Percentiles rank a stretch among this genome's conserved stretches.
These are phyloP conservation scores for Canavalia ensiformis DNA, from an alignment of 306 rosid genomes.

Conservation along the genomic window DNA sequence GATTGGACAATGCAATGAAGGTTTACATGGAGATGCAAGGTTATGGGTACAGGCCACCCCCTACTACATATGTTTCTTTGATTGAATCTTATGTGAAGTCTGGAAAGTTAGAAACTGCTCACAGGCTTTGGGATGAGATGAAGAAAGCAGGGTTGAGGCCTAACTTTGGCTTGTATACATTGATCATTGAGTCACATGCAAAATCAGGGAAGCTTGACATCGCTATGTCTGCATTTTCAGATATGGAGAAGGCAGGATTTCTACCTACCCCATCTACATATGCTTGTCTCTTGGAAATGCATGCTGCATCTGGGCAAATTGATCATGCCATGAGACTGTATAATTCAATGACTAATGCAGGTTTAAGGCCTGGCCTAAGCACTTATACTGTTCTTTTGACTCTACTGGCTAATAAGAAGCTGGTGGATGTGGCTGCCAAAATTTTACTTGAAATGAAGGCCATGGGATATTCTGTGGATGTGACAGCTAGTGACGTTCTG, in stretches of 20 bases:
- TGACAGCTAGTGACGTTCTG: conserved; percentile 89
- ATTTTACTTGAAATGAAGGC: conserved; percentile 93
- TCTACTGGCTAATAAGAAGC: conserved; percentile 88
- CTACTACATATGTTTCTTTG: conserved; percentile 73
- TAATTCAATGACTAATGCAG: conserved; percentile 92
- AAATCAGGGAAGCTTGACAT: conserved; percentile 93
- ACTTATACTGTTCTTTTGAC: conserved; percentile 81
- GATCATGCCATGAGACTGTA: conserved; percentile 92
- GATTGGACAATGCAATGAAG: conserved; percentile 87
- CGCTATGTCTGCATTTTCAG: conserved; percentile 85
- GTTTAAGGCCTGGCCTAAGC: conserved; percentile 83
- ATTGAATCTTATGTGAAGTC: conserved; percentile 93
- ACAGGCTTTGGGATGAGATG: conserved; percentile 95
- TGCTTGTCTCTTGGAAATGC: conserved; percentile 94
- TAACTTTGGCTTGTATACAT: conserved; percentile 91
- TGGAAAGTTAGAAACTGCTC: conserved; percentile 89
- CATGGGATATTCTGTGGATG: conserved; percentile 93
- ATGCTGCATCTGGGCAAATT: conserved; percentile 88
- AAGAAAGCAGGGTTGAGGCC: conserved; percentile 89
- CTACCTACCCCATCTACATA: conserved; percentile 92
- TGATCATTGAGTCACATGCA: conserved; percentile 89
- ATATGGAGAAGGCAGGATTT: conserved; percentile 98
- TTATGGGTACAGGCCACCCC: conserved; percentile 76
- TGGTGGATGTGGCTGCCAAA: conserved; percentile 59
- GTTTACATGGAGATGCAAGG: conserved; percentile 91